Conservation (phyloP, 2,329 filamentous ascomycete species). For the Canariomyces notabilis region DNA sequence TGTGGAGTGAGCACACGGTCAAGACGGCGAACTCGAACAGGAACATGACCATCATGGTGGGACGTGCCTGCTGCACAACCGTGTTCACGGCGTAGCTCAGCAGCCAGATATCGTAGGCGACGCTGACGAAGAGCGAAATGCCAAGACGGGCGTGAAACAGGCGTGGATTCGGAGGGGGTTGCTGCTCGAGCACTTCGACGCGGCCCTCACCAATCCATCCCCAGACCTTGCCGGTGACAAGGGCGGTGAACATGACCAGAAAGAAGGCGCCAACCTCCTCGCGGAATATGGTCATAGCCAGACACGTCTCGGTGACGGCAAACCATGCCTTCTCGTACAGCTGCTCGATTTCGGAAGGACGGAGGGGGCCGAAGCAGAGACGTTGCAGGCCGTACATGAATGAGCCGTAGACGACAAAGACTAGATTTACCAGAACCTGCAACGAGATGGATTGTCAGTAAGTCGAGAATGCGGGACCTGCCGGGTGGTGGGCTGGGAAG, state of each 20-base stretch:
- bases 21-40: conserved; percentile 94
- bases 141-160: conserved; percentile 82
- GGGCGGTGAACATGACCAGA: conserved; percentile 88
- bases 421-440: conserved; percentile 85
- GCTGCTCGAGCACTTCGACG: conserved; percentile 91
- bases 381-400: conserved; percentile 85
- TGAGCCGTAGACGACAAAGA: conserved; percentile 72
- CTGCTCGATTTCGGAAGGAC: conserved; percentile 92
- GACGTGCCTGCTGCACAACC: conserved; percentile 80
- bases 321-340: conserved; percentile 98
- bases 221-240: conserved; percentile 95
- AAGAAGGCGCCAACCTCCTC: conserved; percentile 95
- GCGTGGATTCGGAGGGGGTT: conserved; percentile 81
- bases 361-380: conserved; percentile 82
- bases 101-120: conserved; percentile 74
- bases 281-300: conserved; percentile 97
- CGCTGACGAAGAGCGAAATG: conserved; percentile 70
- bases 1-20: conserved; percentile 73
- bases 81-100: conserved; percentile 76
- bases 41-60: conserved; percentile 99
- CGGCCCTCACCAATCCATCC: conserved; percentile 96
- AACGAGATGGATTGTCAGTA: conserved; percentile 3
- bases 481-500: neutral
- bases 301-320: conserved; percentile 89
- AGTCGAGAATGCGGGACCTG: neutral